These are phyloP conservation scores for Trichoderma arundinaceum DNA, from an alignment of 2,329 filamentous ascomycete genomes.

Conservation along the genomic window DNA sequence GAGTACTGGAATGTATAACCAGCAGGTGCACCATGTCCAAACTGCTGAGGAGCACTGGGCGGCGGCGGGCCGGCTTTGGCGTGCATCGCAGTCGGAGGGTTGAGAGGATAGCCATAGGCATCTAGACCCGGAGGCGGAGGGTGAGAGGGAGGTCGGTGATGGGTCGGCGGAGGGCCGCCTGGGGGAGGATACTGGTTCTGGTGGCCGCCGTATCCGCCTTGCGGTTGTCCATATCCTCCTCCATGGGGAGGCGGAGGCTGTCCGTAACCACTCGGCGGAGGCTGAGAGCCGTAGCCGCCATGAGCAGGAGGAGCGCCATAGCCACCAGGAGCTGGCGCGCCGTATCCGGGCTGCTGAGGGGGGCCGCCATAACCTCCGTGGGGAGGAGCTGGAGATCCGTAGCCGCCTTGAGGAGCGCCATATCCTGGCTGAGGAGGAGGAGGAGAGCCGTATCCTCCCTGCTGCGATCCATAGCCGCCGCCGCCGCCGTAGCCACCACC, in stretches of 20 bases:
- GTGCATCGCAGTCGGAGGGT: slow-evolving; percentile 36
- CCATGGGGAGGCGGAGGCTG: slow-evolving; percentile 36
- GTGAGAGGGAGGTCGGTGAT: slow-evolving; percentile 43
- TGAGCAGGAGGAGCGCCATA: slow-evolving; percentile 35
- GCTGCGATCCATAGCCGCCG: slow-evolving; percentile 37
- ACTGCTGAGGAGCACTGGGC: slow-evolving; percentile 59
- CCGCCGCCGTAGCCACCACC: slow-evolving; percentile 30
- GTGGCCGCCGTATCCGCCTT: slow-evolving; percentile 34
- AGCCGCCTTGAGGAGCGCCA: slow-evolving; percentile 34
- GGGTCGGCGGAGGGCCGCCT: slow-evolving; percentile 32
- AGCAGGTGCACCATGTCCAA: slow-evolving; percentile 70
- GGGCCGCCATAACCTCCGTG: slow-evolving; percentile 35
- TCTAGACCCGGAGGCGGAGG: slow-evolving; percentile 53
- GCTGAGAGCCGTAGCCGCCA: slow-evolving; percentile 39
- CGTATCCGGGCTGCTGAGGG: slow-evolving; percentile 35
- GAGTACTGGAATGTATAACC: slow-evolving; percentile 78
- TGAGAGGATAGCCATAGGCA: slow-evolving; percentile 54
- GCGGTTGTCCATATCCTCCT: slow-evolving; percentile 34
- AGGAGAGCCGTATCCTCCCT: slow-evolving; percentile 37
- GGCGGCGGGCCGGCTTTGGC: slow-evolving; percentile 50
- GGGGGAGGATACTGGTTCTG: slow-evolving; percentile 35
- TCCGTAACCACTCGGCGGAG: slow-evolving; percentile 39
- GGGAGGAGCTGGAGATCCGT: slow-evolving; percentile 36
- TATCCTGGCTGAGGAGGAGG: slow-evolving; percentile 35
- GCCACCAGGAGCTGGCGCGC: slow-evolving; percentile 36